Base-by-base conservation (phyloP, 1,284 basidiomycete species). In the Boletus sp. region DNA sequence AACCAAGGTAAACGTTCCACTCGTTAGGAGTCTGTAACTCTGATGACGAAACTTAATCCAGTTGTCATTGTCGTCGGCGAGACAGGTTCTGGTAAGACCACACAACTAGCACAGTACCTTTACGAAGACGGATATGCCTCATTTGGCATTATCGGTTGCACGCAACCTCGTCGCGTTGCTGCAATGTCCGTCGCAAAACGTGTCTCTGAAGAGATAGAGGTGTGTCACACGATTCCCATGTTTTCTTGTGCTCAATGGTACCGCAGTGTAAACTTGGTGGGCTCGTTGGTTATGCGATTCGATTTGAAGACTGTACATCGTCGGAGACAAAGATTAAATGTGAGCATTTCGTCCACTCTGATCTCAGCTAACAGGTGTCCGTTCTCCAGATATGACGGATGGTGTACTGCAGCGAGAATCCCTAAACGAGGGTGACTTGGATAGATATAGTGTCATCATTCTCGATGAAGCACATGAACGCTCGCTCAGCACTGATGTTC, bases 141-240 rank as follows among this genome's bases (percentile, higher is more conserved):
- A 18, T 83, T 89, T 72, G 96, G 96, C 9, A 82, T 97, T 41
- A 86, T 99, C 45, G 95, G 95, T 8, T 99, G 96, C 68, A 99
- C 96, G 0, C 96, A 98, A 71, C 96, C 96, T 42, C 86, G 96
- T 69, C 93, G 96, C 78, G 96, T 98, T 13, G 96, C 96, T 49
- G 96, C 96, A 13, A 98, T 99, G 96, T 96, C 92, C 16, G 96
- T 98, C 4, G 96, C 96, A 9, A 98, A 98, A 77, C 94, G 96
- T 77, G 96, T 98, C 57, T 95, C 92, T 70, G 96, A 99, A 70
- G 96, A 99, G 75, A 91, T 91, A 83, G 87, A 89, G 80, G 88
- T 86, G 48, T 41, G 80, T 70, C 46, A 22, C 20, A 2, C 15
- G n/a, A 39, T 52, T 36, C 44, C n/a, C 22, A 12, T 58, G 1